These are phyloP conservation scores for Endocladia muricata DNA, from an alignment of 31 red algal species.

Conservation along the genomic window DNA sequence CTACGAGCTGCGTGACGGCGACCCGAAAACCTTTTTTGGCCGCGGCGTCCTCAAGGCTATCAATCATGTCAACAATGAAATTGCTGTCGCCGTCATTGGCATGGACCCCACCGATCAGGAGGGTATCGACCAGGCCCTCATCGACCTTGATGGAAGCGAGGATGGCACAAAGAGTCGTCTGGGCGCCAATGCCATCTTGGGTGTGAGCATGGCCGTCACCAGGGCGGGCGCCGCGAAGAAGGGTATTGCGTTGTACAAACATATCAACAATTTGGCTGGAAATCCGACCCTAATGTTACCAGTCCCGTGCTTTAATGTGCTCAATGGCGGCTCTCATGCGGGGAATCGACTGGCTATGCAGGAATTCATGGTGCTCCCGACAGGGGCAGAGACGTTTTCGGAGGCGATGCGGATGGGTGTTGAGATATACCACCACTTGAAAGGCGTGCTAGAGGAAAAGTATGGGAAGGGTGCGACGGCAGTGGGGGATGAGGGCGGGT, in stretches of 20 bases:
- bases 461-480: conserved; percentile 72
- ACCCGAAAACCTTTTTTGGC: conserved; percentile 52
- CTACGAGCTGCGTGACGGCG: conserved; percentile 82
- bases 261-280: conserved; percentile 94
- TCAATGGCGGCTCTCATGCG: conserved; percentile 84
- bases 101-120: conserved; percentile 95
- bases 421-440: conserved; percentile 90
- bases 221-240: conserved; percentile 91
- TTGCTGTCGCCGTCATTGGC: conserved; percentile 84
- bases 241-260: conserved; percentile 86
- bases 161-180: conserved; percentile 60
- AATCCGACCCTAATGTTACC: conserved; percentile 84
- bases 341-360: conserved; percentile 84
- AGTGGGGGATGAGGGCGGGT: conserved; percentile 93
- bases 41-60: conserved; percentile 84
- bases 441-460: conserved; percentile 63
- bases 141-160: conserved; percentile 72
- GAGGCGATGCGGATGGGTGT: conserved; percentile 88
- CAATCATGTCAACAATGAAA: conserved; percentile 80
- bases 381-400: conserved; percentile 77
- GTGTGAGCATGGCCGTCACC: conserved; percentile 93
- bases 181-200: conserved; percentile 90
- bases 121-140: conserved; percentile 87
- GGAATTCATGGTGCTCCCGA: conserved; percentile 92
- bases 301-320: conserved; percentile 87